Conservation (phyloP, 441 rosid species). For the Erodium trifolium region DNA sequence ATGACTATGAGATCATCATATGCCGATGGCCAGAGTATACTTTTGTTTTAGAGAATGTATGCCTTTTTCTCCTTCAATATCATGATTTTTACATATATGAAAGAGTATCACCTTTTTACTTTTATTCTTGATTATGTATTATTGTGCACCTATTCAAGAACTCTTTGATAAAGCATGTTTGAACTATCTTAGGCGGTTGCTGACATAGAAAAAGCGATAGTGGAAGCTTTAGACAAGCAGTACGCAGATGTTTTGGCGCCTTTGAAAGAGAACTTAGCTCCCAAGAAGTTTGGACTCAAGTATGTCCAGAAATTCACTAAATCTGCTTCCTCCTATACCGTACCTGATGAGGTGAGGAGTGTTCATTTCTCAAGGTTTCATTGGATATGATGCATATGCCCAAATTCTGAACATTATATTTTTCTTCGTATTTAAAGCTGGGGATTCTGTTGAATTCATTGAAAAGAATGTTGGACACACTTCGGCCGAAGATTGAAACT, state of each 20-base stretch:
- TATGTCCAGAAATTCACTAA: slow-evolving; percentile 86
- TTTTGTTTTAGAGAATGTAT: slow-evolving; percentile 83
- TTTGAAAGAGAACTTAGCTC: slow-evolving; percentile 77
- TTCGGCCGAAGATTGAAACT: slow-evolving; percentile 59
- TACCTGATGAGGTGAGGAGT: slow-evolving; percentile 79
- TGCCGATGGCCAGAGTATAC: slow-evolving; percentile 96
- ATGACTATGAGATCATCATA: slow-evolving; percentile 80
- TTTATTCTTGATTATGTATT: background rate
- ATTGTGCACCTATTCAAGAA: no score
- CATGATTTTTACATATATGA: no score
- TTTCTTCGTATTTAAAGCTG: slow-evolving; percentile 34
- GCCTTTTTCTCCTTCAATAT: slow-evolving; percentile 18
- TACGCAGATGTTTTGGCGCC: slow-evolving; percentile 87
- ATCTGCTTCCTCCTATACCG: slow-evolving; percentile 61
- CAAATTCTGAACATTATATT: no score
- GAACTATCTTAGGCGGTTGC: slow-evolving; percentile 58
- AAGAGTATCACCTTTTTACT: background rate
- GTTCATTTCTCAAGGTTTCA: slow-evolving; percentile 7
- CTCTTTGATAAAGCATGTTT: slow-evolving; percentile 10
- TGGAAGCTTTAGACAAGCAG: slow-evolving; percentile 94
- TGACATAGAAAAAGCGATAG: slow-evolving; percentile 84
- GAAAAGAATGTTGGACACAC: slow-evolving; percentile 66
- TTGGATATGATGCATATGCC: background rate
- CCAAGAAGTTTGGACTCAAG: slow-evolving; percentile 85
- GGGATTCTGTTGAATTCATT: slow-evolving; percentile 79